A percentile compares a stretch with the other conserved stretches of the same genome.
Evolutionary conservation across 2,329 filamentous ascomycete genomes (phyloP).

Genomic region (Raffaelea arxii): DNA sequence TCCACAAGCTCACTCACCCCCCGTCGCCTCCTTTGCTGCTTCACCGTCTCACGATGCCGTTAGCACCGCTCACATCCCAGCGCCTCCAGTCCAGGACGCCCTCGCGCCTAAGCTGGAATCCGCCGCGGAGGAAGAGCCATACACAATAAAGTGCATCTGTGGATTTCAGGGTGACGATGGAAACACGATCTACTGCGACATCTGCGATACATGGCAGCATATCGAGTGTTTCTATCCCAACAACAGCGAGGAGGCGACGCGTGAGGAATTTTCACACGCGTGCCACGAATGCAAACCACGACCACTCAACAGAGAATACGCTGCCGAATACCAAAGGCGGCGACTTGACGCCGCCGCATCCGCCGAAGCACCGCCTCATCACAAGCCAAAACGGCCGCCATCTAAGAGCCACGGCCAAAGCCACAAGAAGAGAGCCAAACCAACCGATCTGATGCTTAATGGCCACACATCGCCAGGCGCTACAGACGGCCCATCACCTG

Average conservation of each 20-base stretch:
- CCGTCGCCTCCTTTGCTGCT: conserved; percentile 2
- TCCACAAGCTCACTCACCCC: background rate
- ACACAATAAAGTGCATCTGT: conserved; percentile 98
- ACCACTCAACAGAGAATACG: conserved; percentile 60
- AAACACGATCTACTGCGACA: conserved; percentile 93
- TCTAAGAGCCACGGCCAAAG: conserved; percentile 55
- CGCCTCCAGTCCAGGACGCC: conserved; percentile 25
- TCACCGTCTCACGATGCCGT: background rate
- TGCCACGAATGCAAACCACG: conserved; percentile 84
- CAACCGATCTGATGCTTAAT: conserved; percentile 56
- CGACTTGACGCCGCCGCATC: conserved; percentile 38
- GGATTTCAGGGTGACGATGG: conserved; percentile 90
- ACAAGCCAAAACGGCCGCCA: conserved; percentile 63
- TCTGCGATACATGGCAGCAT: conserved; percentile 96
- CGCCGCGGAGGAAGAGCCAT: conserved; percentile 66
- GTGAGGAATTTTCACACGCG: conserved; percentile 67
- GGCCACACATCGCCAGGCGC: conserved; percentile 38
- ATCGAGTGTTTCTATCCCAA: conserved; percentile 87
- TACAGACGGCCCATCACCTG: conserved; percentile 39
- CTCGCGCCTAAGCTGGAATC: conserved; percentile 37
- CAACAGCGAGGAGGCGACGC: conserved; percentile 61
- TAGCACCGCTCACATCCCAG: background rate
- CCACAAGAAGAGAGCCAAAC: conserved; percentile 81
- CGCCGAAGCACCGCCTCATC: conserved; percentile 48
- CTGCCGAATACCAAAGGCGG: conserved; percentile 60